Conservation (phyloP, 495 filamentous ascomycete species). For the Filosporella fistucella region DNA sequence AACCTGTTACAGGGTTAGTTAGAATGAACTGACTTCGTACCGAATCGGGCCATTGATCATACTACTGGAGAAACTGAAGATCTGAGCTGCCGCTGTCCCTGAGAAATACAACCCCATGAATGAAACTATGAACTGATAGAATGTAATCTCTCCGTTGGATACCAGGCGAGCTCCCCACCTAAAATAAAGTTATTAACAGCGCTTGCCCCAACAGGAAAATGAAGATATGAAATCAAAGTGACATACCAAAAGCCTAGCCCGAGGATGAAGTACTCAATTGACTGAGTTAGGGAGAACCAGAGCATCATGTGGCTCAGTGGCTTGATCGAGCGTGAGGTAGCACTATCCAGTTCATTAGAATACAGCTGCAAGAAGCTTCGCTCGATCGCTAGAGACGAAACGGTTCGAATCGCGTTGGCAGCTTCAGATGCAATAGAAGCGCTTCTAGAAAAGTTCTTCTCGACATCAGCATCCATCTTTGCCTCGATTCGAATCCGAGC, state of each 20-base stretch:
- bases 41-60: too few relatives aligned
- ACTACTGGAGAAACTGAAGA: neutral
- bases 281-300: neutral
- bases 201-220: slow-evolving; percentile 71
- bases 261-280: slow-evolving; percentile 46
- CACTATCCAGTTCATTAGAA: slow-evolving; percentile 39
- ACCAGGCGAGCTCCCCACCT: neutral
- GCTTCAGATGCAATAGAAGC: slow-evolving; percentile 50
- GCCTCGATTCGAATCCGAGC: slow-evolving; percentile 44
- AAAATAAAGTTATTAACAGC: too few relatives aligned
- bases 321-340: slow-evolving; percentile 21
- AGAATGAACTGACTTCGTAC: too few relatives aligned
- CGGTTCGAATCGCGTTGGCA: slow-evolving; percentile 48
- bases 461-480: slow-evolving; percentile 39
- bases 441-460: slow-evolving; percentile 44
- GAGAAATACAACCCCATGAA: neutral
- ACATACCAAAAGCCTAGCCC: slow-evolving; percentile 46
- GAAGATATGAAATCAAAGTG: slow-evolving; percentile 54
- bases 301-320: neutral
- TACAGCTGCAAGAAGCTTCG: slow-evolving; percentile 32
- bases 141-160: neutral
- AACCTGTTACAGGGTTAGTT: too few relatives aligned
- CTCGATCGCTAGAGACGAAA: slow-evolving; percentile 48
- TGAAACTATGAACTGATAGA: neutral
- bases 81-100: neutral